phyloP scores from a whole-genome alignment of 495 filamentous ascomycete species.

The Alectoria sarmentosa region DNA sequence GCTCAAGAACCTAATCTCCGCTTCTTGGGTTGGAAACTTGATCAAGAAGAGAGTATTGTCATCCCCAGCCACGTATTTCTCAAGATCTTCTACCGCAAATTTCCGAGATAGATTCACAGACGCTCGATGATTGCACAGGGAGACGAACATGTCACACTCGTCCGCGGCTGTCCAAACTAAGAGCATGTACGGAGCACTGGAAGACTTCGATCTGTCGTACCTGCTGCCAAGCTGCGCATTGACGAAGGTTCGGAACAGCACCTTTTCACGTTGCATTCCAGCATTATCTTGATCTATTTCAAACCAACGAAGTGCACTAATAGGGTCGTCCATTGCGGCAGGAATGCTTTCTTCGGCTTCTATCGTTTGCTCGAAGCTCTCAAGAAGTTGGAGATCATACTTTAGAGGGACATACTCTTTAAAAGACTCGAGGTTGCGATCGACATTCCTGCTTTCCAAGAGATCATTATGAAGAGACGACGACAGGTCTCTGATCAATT shows the following conservation, averaged over 20 bases:
- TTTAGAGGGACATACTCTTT: background rate
- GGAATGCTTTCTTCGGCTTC: slow-evolving; percentile 15
- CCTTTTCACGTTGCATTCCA: slow-evolving; percentile 10
- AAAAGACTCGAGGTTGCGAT: background rate
- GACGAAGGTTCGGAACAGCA: slow-evolving; percentile 17
- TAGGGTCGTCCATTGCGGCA: slow-evolving; percentile 18
- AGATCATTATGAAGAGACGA: slow-evolving; percentile 11
- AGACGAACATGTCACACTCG: slow-evolving; percentile 15
- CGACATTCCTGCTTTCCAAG: background rate
- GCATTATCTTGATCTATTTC: slow-evolving; percentile 22
- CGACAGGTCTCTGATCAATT: slow-evolving; percentile 12
- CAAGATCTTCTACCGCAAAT: slow-evolving; percentile 17
- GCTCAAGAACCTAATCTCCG: slow-evolving; percentile 21
- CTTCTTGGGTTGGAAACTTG: slow-evolving; percentile 17
- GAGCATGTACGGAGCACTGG: slow-evolving; percentile 20
- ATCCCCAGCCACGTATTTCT: background rate
- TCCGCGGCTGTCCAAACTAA: slow-evolving; percentile 18
- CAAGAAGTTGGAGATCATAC: slow-evolving; percentile 15
- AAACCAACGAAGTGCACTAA: slow-evolving; percentile 17
- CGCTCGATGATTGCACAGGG: slow-evolving; percentile 21
- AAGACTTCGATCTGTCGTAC: slow-evolving; percentile 16
- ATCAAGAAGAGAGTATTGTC: slow-evolving; percentile 5
- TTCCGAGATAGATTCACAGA: slow-evolving; percentile 20
- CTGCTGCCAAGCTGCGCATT: slow-evolving; percentile 21
- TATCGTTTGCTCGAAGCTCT: slow-evolving; percentile 21